Conservation (phyloP, 2,329 filamentous ascomycete species). For the Aspergillus tubingensis region DNA sequence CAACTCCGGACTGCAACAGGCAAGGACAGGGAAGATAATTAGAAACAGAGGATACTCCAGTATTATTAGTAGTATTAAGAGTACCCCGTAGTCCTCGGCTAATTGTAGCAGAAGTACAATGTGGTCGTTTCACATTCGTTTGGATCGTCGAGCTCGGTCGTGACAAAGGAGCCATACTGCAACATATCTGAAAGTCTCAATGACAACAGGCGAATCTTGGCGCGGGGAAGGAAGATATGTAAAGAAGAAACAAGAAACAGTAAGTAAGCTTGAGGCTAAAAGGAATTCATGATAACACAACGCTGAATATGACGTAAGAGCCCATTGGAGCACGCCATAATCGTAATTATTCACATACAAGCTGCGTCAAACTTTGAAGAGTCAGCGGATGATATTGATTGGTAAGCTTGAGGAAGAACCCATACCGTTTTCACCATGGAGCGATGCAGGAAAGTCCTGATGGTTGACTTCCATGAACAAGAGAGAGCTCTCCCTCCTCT, state of each 20-base stretch:
- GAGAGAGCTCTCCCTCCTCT: conserved; percentile 52
- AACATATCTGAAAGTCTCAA: conserved; percentile 7
- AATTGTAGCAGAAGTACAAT: conserved; percentile 26
- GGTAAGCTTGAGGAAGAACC: background rate
- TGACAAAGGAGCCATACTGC: conserved; percentile 17
- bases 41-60: background rate
- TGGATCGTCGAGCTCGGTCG: conserved; percentile 28
- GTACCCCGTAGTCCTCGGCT: conserved; percentile 20
- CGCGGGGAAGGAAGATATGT: background rate
- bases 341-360: background rate
- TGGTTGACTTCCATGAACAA: conserved; percentile 46
- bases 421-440: conserved; percentile 29
- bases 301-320: background rate
- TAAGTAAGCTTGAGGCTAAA: background rate
- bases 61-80: conserved; percentile 10
- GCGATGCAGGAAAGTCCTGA: conserved; percentile 27
- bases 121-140: conserved; percentile 33
- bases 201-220: conserved; percentile 1
- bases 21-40: background rate
- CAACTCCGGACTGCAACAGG: background rate
- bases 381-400: conserved; percentile 3
- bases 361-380: background rate
- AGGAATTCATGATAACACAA: background rate
- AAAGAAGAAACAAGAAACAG: background rate
- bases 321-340: background rate